A percentile compares a stretch with the other conserved stretches of the same genome.
Conservation (phyloP, 2,329 filamentous ascomycete species). For the Diaporthe amygdali region DNA sequence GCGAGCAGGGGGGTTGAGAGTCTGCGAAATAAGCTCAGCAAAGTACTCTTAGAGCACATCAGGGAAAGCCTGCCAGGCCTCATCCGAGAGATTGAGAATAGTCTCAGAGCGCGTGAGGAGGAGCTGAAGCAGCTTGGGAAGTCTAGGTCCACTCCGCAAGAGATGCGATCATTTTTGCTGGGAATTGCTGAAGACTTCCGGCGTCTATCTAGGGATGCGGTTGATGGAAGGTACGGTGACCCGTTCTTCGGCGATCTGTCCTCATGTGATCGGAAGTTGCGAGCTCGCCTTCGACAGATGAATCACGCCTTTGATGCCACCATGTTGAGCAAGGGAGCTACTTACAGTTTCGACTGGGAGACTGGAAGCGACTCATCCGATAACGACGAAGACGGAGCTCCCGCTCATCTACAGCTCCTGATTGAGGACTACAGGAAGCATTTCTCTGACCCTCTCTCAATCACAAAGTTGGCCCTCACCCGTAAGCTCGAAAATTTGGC, state of each 20-base stretch:
- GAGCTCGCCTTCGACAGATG: slow-evolving; percentile 2
- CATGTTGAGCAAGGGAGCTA: neutral
- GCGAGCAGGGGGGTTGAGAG: slow-evolving; percentile 2
- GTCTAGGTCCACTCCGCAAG: neutral
- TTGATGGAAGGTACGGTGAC: neutral
- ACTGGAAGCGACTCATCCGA: neutral
- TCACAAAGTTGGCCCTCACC: neutral
- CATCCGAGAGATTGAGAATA: neutral
- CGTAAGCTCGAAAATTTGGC: neutral
- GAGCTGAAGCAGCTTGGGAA: neutral
- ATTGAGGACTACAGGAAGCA: neutral
- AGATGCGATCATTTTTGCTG: slow-evolving; percentile 1
- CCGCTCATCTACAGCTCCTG: neutral
- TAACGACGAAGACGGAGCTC: neutral
- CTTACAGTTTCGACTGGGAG: neutral
- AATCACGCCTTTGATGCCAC: neutral
- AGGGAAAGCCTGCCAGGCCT: neutral
- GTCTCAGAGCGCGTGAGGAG: neutral
- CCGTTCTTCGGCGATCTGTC: slow-evolving; percentile 3
- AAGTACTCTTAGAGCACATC: slow-evolving; percentile 3
- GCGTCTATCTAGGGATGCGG: neutral
- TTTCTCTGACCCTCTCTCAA: neutral
- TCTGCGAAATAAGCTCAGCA: slow-evolving; percentile 6
- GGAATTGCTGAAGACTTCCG: neutral
- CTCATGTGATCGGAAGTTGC: neutral